Evolutionary conservation across 768 basidiomycete genomes (phyloP).

Genomic region (Russula vinacea): DNA sequence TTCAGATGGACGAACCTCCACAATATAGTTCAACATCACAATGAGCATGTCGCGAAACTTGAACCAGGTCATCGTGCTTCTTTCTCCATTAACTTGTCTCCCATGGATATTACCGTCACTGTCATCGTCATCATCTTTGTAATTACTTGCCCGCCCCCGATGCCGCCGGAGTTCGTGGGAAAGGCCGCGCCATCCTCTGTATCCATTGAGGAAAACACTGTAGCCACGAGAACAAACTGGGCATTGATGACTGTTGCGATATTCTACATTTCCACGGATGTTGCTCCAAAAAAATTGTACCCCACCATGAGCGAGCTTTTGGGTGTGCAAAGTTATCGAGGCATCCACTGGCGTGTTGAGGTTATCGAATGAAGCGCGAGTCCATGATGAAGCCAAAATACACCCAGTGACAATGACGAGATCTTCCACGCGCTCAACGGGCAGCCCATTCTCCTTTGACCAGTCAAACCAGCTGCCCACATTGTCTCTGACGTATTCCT

Average conservation of each 20-base stretch:
- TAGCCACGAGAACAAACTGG: background rate
- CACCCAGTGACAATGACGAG: slow-evolving; percentile 1
- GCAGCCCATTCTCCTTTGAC: background rate
- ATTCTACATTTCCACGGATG: background rate
- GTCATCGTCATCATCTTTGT: no score
- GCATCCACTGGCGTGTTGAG: background rate
- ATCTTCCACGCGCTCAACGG: background rate
- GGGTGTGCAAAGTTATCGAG: background rate
- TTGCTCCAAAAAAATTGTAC: background rate
- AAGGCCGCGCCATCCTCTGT: no score
- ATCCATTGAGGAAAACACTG: no score
- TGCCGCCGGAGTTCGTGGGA: no score
- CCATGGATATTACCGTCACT: no score
- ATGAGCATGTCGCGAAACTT: no score
- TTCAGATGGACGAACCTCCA: no score
- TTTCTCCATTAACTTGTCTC: no score
- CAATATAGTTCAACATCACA: no score
- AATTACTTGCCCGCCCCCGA: no score
- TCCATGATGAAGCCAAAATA: background rate
- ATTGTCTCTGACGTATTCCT: slow-evolving; percentile 5
- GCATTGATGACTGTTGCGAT: background rate
- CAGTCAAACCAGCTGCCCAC: background rate
- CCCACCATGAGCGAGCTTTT: background rate
- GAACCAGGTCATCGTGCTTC: no score
- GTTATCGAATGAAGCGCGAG: background rate